These are phyloP conservation scores for Populus alba DNA, from an alignment of 345 rosid genomes.

Conservation along the genomic window DNA sequence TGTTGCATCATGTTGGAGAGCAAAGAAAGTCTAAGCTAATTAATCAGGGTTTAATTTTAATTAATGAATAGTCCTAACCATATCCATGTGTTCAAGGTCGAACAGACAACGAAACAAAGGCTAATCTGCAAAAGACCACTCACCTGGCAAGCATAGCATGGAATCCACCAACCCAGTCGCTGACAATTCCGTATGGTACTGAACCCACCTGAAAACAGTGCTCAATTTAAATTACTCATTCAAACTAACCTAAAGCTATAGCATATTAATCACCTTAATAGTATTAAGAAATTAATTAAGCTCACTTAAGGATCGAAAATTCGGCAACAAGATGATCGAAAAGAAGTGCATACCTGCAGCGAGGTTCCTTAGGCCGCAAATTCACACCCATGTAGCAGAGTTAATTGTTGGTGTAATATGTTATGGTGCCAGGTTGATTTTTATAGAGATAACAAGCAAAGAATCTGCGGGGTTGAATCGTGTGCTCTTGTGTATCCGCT, in stretches of 20 bases:
- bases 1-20: background rate
- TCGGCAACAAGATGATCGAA: background rate
- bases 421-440: background rate
- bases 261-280: background rate
- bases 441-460: slow-evolving; percentile 18
- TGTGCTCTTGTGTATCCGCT: background rate
- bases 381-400: background rate
- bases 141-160: slow-evolving; percentile 48
- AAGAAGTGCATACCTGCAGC: background rate
- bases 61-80: background rate
- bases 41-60: slow-evolving; percentile 10
- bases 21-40: background rate
- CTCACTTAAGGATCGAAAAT: background rate
- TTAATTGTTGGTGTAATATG: background rate
- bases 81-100: slow-evolving; percentile 37
- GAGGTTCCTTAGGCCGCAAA: background rate
- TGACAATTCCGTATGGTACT: background rate
- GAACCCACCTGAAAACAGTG: slow-evolving; percentile 7
- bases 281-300: background rate
- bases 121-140: slow-evolving; percentile 36
- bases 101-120: slow-evolving; percentile 57
- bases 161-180: slow-evolving; percentile 44
- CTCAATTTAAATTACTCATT: background rate
- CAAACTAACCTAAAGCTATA: background rate
- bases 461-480: background rate